Base-by-base conservation (phyloP, 768 basidiomycete species). In the Naganishia randhawae region DNA sequence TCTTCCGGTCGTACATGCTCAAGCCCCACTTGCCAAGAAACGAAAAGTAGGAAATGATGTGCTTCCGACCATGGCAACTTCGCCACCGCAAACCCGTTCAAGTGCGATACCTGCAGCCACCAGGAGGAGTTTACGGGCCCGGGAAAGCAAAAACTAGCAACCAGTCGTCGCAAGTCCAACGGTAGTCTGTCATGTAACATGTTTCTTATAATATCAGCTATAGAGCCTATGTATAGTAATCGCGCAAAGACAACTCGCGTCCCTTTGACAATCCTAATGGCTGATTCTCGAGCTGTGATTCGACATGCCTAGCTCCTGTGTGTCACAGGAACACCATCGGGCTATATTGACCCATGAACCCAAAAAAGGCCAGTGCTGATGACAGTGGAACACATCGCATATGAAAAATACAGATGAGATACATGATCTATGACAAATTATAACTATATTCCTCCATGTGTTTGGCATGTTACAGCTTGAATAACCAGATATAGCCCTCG, bases 371-470 rank as follows among this genome's bases (percentile, higher is more conserved):
- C n/a, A n/a, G n/a, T n/a, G n/a, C n/a, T n/a, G n/a, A n/a, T n/a
- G n/a, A n/a, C n/a, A n/a, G n/a, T n/a, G n/a, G 19, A 48, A 48
- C n/a, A 48, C 45, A 61, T 61, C 37, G 29, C 37, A 61, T 39
- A 61, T 39, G 32, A 33, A 55, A 5, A 54, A 32, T 29, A 19
- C 32, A 55, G 25, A 61, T 48, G 45, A 48, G 35, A 61, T 41
- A 61, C 35, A 61, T 61, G 35, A 25, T 32, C 32, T 29, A 39
- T 22, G 19, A 29, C 27, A n/a, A 61, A 57, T 61, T 61, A 61
- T 61, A 61, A 61, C 57, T 41, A 61, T 41, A 61, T n/a, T 61
- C 57, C 57, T 61, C 57, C 57, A 61, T 42, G 27, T 61, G 39
- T 61, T 48, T 61, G 57, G 57, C 57, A 61, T 37, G 57, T 61